Evolutionary conservation across 352 stramenopile species (phyloP), one percentile per base, ranked within the genome.

Genomic region (Phytophthora pseudosyringae): DNA sequence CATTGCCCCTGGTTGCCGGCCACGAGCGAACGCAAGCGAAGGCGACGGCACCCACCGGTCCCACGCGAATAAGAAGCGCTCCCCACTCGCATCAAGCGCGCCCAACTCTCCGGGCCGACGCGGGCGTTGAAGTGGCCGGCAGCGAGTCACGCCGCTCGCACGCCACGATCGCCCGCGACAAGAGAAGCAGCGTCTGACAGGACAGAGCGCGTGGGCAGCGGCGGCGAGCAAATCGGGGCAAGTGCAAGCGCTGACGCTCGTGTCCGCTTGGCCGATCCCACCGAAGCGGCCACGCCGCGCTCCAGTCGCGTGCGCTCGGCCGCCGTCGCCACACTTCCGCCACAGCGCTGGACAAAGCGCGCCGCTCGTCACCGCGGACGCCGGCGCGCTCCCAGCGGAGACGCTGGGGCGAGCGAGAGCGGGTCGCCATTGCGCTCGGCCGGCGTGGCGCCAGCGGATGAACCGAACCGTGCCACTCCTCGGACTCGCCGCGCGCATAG

Each of bases 31-130:
- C 29, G 8, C 35, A 36, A 52, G 54, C 65, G 18, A 67, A 49
- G 38, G 32, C 49, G 39, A 45, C 54, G 38, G 35, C 49, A 67
- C 56, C 50, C 57, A 57, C 46, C n/a, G 28, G 53, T 71, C 61
- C 61, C 61, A 75, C 62, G 32, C 44, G 50, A 71, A 71, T 67
- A 75, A 68, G 67, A 73, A 63, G 44, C 7, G 4, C 25, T 21
- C 21, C 28, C 15, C 35, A 54, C 38, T 69, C 51, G 57, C 31
- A 57, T 40, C 36, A 35, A 54, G 33, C 43, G 9, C 1, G 26
- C 52, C 28, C 55, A 54, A 56, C 53, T 54, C 31, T 59, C 55
- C 43, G 47, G 40, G 18, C 43, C 35, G 51, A 15, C 16, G 18
- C 31, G 29, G 31, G 28, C 56, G 25, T 68, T 71, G 32, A 63